Base-by-base conservation (phyloP, 1,284 basidiomycete genomes). In the Volvariella volvacea region DNA sequence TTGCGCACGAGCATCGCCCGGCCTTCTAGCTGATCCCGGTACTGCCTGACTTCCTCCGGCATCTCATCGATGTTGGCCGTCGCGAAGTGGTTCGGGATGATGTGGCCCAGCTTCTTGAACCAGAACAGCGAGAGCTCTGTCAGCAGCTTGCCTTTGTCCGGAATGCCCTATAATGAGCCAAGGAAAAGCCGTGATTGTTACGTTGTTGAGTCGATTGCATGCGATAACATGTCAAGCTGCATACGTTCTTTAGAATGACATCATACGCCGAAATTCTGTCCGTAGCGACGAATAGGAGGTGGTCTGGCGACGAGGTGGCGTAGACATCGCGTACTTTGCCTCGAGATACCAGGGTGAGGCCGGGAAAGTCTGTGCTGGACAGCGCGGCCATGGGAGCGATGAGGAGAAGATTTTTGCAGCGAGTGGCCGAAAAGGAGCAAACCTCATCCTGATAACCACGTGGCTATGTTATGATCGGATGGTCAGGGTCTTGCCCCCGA, bases 191-290 rank as follows among this genome's bases (percentile, higher is more conserved):
- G 31, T 6, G 25, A 17, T 33, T 20, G 25, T 4, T 21, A 4
- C 41, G 21, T 10, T 19, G 19, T 38, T 22, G 30, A 40, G 28
- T 36, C 34, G 34, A 16, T 36, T 6, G 4, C 14, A 36, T 7
- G n/a, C 34, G 15, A 7, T 7, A 15, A 15, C 34, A 6, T 7
- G n/a, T 15, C n/a, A 15, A 6, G 6, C n/a, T 36, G 19, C 34
- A 16, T 58, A 95, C 92, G 64, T 93, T 92, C 62, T 83, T 80
- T 57, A 97, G 76, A 60, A 96, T 86, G 50, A 98, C 88, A 73
- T 99, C 95, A 67, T 92, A 99, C 0, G 95, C 94, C 16, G 91
- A 95, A 60, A 98, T 96, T 50, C 96, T 76, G 68, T 99, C 96
- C 12, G 91, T 89, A 4, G 95, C 93, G 44, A 99, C 87, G 64